Percentiles rank a stretch among this genome's conserved stretches.
These are phyloP conservation scores for Cinchona pubescens DNA, from an alignment of 257 asterid species.

Conservation along the genomic window DNA sequence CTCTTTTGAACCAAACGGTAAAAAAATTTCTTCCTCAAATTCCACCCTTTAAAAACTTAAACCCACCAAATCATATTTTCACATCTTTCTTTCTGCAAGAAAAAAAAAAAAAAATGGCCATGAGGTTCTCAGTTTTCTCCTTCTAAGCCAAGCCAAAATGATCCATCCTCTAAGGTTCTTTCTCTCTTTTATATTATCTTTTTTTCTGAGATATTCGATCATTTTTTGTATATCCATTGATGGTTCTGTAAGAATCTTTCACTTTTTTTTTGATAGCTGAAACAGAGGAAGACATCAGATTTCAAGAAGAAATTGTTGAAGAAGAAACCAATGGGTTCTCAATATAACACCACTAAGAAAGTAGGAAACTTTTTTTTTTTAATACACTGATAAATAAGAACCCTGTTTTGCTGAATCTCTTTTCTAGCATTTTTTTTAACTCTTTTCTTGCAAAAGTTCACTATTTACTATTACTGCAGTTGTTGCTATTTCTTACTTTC, in stretches of 20 bases:
- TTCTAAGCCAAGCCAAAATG: slow-evolving; percentile 7
- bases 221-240: neutral
- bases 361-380: neutral
- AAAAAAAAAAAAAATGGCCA: slow-evolving; percentile 12
- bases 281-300: slow-evolving; percentile 10
- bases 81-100: neutral
- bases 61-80: neutral
- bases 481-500: neutral
- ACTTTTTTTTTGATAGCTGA: slow-evolving; percentile 2
- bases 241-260: no score
- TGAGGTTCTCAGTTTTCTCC: slow-evolving; percentile 11
- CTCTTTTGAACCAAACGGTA: slow-evolving; percentile 16
- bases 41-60: no score
- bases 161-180: slow-evolving; percentile 24
- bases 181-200: no score
- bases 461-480: neutral
- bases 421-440: neutral
- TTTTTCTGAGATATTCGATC: neutral
- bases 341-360: slow-evolving; percentile 2
- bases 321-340: neutral
- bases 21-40: no score
- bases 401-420: neutral
- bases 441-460: neutral
- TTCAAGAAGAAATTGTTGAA: slow-evolving; percentile 14
- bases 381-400: neutral